Percentiles rank a stretch among this genome's conserved stretches.
These are phyloP conservation scores for Bothriochloa decipiens DNA, from an alignment of 176 grass and related monocot genomes.

Conservation along the genomic window DNA sequence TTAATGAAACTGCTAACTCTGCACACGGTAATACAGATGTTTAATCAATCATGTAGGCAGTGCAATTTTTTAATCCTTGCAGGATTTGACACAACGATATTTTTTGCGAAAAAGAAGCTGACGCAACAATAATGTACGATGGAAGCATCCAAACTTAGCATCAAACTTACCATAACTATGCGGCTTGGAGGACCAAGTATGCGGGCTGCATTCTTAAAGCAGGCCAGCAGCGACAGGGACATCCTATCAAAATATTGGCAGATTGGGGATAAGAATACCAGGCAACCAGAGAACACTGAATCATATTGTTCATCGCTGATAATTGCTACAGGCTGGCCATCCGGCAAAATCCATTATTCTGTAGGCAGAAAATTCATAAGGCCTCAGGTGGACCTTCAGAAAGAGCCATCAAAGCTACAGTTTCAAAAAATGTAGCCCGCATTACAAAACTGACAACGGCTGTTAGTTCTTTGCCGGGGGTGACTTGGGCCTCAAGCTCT, in stretches of 20 bases:
- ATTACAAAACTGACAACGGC: slow-evolving; percentile 26
- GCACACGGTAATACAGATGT: not conserved
- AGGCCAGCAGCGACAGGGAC: not conserved
- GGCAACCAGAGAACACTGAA: not conserved
- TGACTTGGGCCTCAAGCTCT: slow-evolving; percentile 79
- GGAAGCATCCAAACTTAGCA: not conserved
- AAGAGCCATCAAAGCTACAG: slow-evolving; percentile 41
- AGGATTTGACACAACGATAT: not conserved
- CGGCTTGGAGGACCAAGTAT: not conserved
- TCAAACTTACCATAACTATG: not conserved
- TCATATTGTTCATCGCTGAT: not conserved
- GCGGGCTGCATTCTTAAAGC: not conserved
- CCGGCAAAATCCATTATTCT: not conserved
- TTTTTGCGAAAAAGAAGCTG: not conserved
- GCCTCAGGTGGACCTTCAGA: slow-evolving; percentile 36
- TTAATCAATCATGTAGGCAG: not conserved
- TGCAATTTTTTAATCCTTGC: not conserved
- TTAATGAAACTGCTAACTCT: not conserved
- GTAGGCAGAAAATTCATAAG: slow-evolving; percentile 33
- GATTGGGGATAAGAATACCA: not conserved
- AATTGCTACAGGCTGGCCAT: not conserved
- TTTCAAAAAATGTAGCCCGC: slow-evolving; percentile 21
- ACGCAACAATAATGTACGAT: not conserved
- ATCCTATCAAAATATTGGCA: not conserved
- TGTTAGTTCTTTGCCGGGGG: slow-evolving; percentile 74